A percentile compares a stretch with the other conserved stretches of the same genome.
Conservation (phyloP, 2,329 filamentous ascomycete species). For the Monilinia fructigena region DNA sequence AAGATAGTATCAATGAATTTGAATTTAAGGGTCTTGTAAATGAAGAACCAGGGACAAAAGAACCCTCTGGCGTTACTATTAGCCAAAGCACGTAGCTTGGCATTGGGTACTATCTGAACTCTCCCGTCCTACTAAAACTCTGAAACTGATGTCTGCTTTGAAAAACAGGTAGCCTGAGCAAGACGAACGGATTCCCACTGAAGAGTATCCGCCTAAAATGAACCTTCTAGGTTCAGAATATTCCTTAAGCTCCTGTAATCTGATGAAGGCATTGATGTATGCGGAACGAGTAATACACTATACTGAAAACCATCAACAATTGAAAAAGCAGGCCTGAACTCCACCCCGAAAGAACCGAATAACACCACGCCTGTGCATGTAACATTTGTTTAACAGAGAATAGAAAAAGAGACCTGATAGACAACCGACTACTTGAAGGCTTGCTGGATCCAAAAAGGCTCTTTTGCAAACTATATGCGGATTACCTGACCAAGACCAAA, state of each 20-base stretch:
- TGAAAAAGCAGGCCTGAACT: slow-evolving; percentile 22
- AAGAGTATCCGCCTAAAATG: slow-evolving; percentile 16
- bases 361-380: slow-evolving; percentile 24
- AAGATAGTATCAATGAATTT: slow-evolving; percentile 9
- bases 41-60: slow-evolving; percentile 28
- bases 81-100: slow-evolving; percentile 31
- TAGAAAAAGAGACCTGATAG: slow-evolving; percentile 25
- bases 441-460: slow-evolving; percentile 26
- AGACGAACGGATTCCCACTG: slow-evolving; percentile 16
- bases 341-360: slow-evolving; percentile 18
- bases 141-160: slow-evolving; percentile 1
- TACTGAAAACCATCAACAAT: slow-evolving; percentile 26
- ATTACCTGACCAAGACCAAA: slow-evolving; percentile 21
- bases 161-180: slow-evolving; percentile 15
- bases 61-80: slow-evolving; percentile 33
- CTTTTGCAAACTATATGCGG: slow-evolving; percentile 34
- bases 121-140: slow-evolving; percentile 15
- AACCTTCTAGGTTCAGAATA: slow-evolving; percentile 9
- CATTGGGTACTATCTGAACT: slow-evolving; percentile 31
- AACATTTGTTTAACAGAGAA: slow-evolving; percentile 25
- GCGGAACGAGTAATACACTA: slow-evolving; percentile 24
- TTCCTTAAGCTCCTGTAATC: slow-evolving; percentile 7
- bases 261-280: slow-evolving; percentile 14
- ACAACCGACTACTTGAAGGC: slow-evolving; percentile 37
- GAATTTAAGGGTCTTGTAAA: slow-evolving; percentile 16